Conservation (phyloP, 2,329 filamentous ascomycete species). For the Xylaria multiplex region DNA sequence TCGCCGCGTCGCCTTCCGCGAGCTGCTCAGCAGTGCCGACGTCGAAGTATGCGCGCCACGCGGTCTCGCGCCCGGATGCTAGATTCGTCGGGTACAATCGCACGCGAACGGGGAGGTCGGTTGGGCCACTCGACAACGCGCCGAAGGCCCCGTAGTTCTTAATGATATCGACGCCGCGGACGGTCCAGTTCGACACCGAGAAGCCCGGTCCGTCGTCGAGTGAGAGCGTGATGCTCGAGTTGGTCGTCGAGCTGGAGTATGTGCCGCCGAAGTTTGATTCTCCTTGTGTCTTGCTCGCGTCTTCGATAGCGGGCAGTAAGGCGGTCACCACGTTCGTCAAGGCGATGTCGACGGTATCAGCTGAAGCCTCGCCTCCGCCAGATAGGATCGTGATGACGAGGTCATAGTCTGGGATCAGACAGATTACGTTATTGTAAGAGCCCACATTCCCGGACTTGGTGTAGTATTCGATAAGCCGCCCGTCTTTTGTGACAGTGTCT, state of each 20-base stretch:
- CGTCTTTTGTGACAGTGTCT: conserved; percentile 45
- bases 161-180: conserved; percentile 55
- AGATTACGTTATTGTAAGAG: conserved; percentile 47
- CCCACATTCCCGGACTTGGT: conserved; percentile 50
- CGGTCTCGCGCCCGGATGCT: conserved; percentile 20
- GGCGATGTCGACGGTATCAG: conserved; percentile 38
- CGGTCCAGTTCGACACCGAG: conserved; percentile 51
- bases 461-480: conserved; percentile 49
- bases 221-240: conserved; percentile 54
- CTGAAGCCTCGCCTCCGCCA: conserved; percentile 41
- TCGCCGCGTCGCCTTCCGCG: conserved; percentile 36
- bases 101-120: conserved; percentile 34
- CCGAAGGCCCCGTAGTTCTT: conserved; percentile 47
- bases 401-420: conserved; percentile 50
- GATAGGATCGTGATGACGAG: conserved; percentile 47
- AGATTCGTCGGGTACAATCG: conserved; percentile 45
- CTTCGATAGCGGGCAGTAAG: conserved; percentile 56
- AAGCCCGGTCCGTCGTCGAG: conserved; percentile 55
- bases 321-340: conserved; percentile 47
- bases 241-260: conserved; percentile 52
- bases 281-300: conserved; percentile 53
- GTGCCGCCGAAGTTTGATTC: conserved; percentile 49
- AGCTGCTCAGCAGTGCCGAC: conserved; percentile 38
- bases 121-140: conserved; percentile 36
- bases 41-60: conserved; percentile 44